phyloP scores from a whole-genome alignment of 2,329 filamentous ascomycete genomes.

The Trichoderma sp. region DNA sequence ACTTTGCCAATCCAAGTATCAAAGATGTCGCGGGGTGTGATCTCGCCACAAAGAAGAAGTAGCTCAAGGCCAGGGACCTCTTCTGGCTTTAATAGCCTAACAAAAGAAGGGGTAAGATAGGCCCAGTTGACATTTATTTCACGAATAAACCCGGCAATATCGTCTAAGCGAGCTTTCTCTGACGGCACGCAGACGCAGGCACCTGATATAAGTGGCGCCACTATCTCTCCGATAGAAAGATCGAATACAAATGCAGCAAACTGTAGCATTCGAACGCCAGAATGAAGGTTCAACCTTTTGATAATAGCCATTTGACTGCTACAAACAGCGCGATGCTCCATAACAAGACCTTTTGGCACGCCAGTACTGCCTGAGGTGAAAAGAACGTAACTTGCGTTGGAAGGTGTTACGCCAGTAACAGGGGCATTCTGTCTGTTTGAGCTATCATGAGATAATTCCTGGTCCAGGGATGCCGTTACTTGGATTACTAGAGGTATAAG shows the following conservation, averaged over 20 bases:
- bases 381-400: constrained; percentile 28
- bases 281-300: not conserved
- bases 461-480: not conserved
- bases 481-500: not conserved
- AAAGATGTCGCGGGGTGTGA: constrained; percentile 17
- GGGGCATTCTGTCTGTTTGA: not conserved
- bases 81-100: not conserved
- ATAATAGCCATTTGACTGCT: constrained; percentile 18
- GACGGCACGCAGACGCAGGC: constrained; percentile 18
- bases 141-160: constrained; percentile 13
- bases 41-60: constrained; percentile 26
- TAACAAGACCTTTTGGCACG: constrained; percentile 30
- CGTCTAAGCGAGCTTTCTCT: constrained; percentile 8
- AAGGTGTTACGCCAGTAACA: not conserved
- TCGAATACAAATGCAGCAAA: constrained; percentile 20
- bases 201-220: constrained; percentile 18
- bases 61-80: constrained; percentile 19
- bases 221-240: constrained; percentile 15
- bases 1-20: constrained; percentile 23
- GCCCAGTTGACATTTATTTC: constrained; percentile 17
- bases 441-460: not conserved
- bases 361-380: constrained; percentile 34
- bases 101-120: constrained; percentile 3
- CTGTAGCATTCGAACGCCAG: constrained; percentile 14
- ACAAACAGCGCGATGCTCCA: constrained; percentile 28